A percentile compares a stretch with the other conserved stretches of the same genome.
Evolutionary conservation across 768 basidiomycete species (phyloP).

Genomic region (Tubosaeta brunneosetosa): DNA sequence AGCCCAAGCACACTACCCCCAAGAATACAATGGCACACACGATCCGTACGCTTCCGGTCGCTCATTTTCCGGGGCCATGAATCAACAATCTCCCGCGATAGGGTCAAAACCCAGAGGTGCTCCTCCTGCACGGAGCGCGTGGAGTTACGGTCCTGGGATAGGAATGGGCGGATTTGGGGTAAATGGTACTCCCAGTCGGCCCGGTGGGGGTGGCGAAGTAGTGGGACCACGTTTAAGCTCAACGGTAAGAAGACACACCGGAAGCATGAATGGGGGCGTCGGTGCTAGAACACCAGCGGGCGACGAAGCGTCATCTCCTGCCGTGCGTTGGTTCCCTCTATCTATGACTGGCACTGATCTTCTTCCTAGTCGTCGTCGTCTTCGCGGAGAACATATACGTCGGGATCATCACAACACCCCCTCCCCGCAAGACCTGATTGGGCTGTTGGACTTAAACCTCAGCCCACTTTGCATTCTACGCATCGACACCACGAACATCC

Average conservation of each 20-base stretch:
- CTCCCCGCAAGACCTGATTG: constrained; percentile 83
- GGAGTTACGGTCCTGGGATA: constrained; percentile 68
- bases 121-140: constrained; percentile 47
- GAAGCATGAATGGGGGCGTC: constrained; percentile 48
- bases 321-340: constrained; percentile 48
- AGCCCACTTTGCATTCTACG: constrained; percentile 57
- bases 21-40: constrained; percentile 28
- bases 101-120: constrained; percentile 29
- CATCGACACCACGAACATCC: constrained; percentile 53
- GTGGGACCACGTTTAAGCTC: constrained; percentile 64
- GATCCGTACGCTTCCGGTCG: constrained; percentile 21
- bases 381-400: constrained; percentile 72
- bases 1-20: constrained; percentile 24
- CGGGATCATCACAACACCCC: constrained; percentile 70
- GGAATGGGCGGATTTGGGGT: constrained; percentile 42
- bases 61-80: constrained; percentile 28
- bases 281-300: constrained; percentile 57
- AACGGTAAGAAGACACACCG: constrained; percentile 43
- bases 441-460: constrained; percentile 80
- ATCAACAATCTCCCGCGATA: constrained; percentile 28
- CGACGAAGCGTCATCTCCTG: constrained; percentile 73
- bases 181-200: constrained; percentile 24
- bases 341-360: constrained; percentile 5
- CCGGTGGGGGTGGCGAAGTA: constrained; percentile 37
- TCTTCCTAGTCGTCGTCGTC: constrained; percentile 72